phyloP scores from a whole-genome alignment of 768 basidiomycete genomes.

The Macrolepiota dolichaula region DNA sequence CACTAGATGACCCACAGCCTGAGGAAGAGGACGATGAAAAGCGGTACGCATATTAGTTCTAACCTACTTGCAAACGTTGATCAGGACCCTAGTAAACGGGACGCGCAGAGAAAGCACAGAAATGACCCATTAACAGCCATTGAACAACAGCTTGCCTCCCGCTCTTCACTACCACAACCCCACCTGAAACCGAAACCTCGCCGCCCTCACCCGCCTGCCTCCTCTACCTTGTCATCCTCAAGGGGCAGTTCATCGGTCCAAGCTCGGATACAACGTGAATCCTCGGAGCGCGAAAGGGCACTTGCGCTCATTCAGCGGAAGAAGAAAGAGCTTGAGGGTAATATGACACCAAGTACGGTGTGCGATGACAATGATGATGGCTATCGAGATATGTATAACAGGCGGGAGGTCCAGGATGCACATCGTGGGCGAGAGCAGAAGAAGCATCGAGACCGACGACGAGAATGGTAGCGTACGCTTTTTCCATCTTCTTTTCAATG shows the following conservation, averaged over 20 bases:
- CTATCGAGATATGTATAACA: conserved; percentile 72
- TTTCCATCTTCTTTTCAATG: background rate
- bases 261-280: conserved; percentile 67
- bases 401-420: conserved; percentile 69
- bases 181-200: conserved; percentile 8
- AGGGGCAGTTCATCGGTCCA: conserved; percentile 32
- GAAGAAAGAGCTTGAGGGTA: conserved; percentile 60
- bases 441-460: conserved; percentile 5
- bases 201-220: conserved; percentile 17
- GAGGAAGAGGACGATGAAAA: conserved; percentile 33
- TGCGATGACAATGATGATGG: conserved; percentile 43
- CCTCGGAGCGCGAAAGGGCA: conserved; percentile 72
- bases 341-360: conserved; percentile 70
- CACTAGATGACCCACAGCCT: conserved; percentile 20
- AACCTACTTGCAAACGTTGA: background rate
- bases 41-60: conserved; percentile 27
- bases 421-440: conserved; percentile 39
- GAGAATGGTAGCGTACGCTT: conserved; percentile 5
- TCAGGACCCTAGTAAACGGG: conserved; percentile 47
- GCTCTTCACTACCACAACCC: conserved; percentile 22
- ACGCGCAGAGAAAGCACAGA: conserved; percentile 56
- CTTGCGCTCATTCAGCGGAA: conserved; percentile 66
- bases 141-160: conserved; percentile 56
- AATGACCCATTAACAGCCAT: conserved; percentile 78
- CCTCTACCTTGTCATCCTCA: conserved; percentile 15